phyloP scores from a whole-genome alignment of 441 rosid genomes.

The Isatis lusitanica region DNA sequence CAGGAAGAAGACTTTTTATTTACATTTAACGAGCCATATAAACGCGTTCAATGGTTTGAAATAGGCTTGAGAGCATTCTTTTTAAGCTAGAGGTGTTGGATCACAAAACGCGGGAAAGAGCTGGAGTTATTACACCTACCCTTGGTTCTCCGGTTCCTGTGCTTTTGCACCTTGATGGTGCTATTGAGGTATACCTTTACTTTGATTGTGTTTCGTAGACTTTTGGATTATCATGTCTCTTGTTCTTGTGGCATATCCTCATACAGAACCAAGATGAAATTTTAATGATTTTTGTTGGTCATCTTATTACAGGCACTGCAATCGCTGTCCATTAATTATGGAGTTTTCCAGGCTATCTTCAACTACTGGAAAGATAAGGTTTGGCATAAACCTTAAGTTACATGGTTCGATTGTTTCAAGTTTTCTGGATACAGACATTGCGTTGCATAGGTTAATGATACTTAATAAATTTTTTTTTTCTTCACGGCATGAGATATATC shows the following conservation, averaged over 20 bases:
- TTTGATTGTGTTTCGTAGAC: conserved; percentile 9
- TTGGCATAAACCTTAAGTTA: conserved; percentile 3
- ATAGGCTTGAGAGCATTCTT: conserved; percentile 78
- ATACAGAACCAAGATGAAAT: neutral
- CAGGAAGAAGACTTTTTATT: neutral
- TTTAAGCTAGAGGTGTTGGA: conserved; percentile 94
- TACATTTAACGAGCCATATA: neutral
- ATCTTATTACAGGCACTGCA: conserved; percentile 66
- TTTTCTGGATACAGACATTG: neutral
- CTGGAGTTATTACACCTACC: conserved; percentile 81
- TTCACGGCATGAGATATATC: neutral
- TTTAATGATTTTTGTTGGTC: conserved; percentile 2
- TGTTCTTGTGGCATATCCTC: neutral
- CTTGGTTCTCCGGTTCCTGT: conserved; percentile 86
- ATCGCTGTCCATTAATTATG: conserved; percentile 58
- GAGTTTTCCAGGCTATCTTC: conserved; percentile 70
- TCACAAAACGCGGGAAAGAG: conserved; percentile 96
- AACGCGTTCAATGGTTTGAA: neutral
- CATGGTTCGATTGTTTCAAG: neutral
- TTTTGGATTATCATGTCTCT: neutral
- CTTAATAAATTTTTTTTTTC: neutral
- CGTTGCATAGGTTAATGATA: conserved; percentile 8
- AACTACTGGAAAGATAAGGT: conserved; percentile 97
- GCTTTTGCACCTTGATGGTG: conserved; percentile 77
- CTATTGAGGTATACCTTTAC: conserved; percentile 63